Base-by-base conservation (phyloP, 306 rosid genomes). In the Mucuna pruriens region DNA sequence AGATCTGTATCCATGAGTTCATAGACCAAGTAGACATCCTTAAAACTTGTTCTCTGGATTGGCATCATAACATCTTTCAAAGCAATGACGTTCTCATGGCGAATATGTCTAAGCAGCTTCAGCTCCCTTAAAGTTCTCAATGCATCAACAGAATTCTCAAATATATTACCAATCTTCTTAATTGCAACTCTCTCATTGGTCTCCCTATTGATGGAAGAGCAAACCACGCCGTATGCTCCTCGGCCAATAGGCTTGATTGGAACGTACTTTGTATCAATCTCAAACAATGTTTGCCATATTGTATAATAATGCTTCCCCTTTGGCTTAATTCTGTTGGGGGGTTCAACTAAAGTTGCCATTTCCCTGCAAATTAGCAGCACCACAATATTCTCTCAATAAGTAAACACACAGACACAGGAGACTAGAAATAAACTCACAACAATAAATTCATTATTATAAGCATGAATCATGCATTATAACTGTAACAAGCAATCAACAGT, bases 1-100 rank as follows among this genome's bases (percentile, higher is more conserved):
- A 95, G 95, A 89, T 95, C 97, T 1, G 95, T 91, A 51, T 93
- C 97, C 99, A 95, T 95, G 44, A 95, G 97, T 82, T 95, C 99
- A 61, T 91, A 95, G 80, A 95, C 97, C 83, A 95, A 88, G 79
- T 95, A 93, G 12, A 93, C 92, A 80, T 95, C 97, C 86, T 80
- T 90, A 83, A 93, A 93, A 71, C 85, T 89, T 52, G 85, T 75
- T 77, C 88, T 83, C 10, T 90, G 91, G 39, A 71, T 73, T 11
- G 97, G 93, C 92, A 91, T 82, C 97, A 93, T 91, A 38, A 95
- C 91, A 87, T 95, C 97, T 87, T 91, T 93, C 80, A 93, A 80
- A 81, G 90, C 91, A 66, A 93, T 93, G 83, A 93, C 94, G 83
- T 95, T 93, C 71, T 91, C 90, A 3, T 93, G 99, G 48, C 86